Percentiles rank a stretch among this genome's conserved stretches.
Conservation (phyloP, 2,329 filamentous ascomycete species). For the Onygenales sp. region DNA sequence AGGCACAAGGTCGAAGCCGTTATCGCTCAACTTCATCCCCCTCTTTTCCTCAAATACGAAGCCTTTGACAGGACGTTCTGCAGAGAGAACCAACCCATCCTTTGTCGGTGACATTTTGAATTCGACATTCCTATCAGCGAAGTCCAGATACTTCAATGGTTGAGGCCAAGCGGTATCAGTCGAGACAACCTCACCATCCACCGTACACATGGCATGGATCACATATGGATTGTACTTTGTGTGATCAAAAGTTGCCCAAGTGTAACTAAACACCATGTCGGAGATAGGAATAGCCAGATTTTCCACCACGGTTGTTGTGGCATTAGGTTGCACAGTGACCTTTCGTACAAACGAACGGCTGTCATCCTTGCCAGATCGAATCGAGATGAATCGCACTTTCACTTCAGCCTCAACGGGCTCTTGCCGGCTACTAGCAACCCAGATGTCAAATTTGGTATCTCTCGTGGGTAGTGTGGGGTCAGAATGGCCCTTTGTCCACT, state of each 20-base stretch:
- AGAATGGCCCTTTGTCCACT: background rate
- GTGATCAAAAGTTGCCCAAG: constrained; percentile 16
- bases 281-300: constrained; percentile 41
- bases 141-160: constrained; percentile 56
- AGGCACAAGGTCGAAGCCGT: constrained; percentile 50
- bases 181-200: constrained; percentile 45
- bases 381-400: constrained; percentile 42
- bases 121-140: constrained; percentile 42
- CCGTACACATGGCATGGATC: constrained; percentile 26
- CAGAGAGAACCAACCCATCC: constrained; percentile 34
- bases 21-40: constrained; percentile 45
- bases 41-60: constrained; percentile 52
- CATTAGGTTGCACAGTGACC: constrained; percentile 42
- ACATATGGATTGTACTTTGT: constrained; percentile 45
- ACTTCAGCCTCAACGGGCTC: constrained; percentile 23
- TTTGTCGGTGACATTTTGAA: constrained; percentile 20
- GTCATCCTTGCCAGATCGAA: constrained; percentile 46
- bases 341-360: constrained; percentile 40
- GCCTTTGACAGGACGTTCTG: constrained; percentile 47
- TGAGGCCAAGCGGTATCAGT: constrained; percentile 63
- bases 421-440: constrained; percentile 46
- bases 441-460: constrained; percentile 45
- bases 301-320: constrained; percentile 43
- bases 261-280: background rate
- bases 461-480: constrained; percentile 45